Evolutionary conservation across 164 flowering plant genomes (phyloP), one percentile per base, ranked within the genome.

Genomic region (Kalanchoe fedtschenkoi): DNA sequence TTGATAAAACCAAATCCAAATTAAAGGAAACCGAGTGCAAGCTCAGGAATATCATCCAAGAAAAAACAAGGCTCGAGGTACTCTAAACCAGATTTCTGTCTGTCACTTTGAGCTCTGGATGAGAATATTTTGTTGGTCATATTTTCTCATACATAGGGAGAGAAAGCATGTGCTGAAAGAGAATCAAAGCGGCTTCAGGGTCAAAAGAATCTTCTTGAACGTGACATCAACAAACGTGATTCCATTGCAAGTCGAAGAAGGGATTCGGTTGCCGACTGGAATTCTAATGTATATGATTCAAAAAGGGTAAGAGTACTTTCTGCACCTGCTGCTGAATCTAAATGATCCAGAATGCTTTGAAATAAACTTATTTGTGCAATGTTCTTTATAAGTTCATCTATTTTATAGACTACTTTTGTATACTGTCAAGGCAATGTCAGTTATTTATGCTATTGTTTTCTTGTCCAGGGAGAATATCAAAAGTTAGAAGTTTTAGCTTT

Each of bases 41-140:
- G 77, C 89, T 93, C 22, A 89, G 77, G 80, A 93, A 77, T 75
- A 72, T 72, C 35, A 71, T 93, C 59, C 97, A 93, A 65, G 97
- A 93, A 68, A 89, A 86, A 70, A 86, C 89, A 63, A 93, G 83
- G 74, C 83, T 93, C 39, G 97, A 89, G 98, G 98, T 90, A 58
- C 22, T 32, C 13, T 2, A 16, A 34, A n/a, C 24, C 4, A 33
- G 22, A 28, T 28, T 46, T 35, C 32, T 34, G 21, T 54, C 14
- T 3, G 26, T 17, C 44, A 26, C 54, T 13, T 58, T 10, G 22
- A 30, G n/a, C 15, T 58, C 14, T 6, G 6, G 34, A 56, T n/a
- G 21, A n/a, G 26, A 4, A 17, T 33, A 34, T 41, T n/a, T 34
- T 39, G 21, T n/a, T 21, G 38, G 34, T 29, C 67, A 21, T 44